Evolutionary conservation across 805 yeast species (phyloP), one percentile per base, ranked within the genome.

Genomic region (Peterozyma xylosa): DNA sequence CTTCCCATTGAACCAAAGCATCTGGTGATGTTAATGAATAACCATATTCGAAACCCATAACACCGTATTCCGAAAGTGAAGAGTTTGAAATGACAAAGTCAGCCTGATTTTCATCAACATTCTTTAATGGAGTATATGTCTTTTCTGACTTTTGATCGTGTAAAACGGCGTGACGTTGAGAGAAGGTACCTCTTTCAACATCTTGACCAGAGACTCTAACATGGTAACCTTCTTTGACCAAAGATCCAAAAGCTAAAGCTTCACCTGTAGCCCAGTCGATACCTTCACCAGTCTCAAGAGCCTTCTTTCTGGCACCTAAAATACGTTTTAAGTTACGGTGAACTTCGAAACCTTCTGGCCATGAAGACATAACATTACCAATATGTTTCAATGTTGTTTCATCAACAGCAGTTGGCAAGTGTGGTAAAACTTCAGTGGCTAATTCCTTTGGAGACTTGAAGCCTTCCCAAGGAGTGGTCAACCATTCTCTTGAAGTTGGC

Each of bases 181-280:
- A 93, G 78, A 93, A 91, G 35, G 99, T 93, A 75, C 99, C 99
- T 80, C 99, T 89, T 78, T 93, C 99, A 53, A 93, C 98, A 78
- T 93, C 99, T 75, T 93, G 98, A 65, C 99, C 99, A 39, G 96
- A 86, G 42, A 93, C 85, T 75, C 99, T 86, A 48, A 93, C 95
- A 58, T 91, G 96, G 71, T 83, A 85, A 52, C 99, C 99, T 70
- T 93, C 99, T 59, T 81, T 64, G 43, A 82, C 83, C 54, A 93
- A 74, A 42, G 97, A 80, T 60, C 98, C 99, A 58, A 83, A 91
- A 15, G 99, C 99, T 56, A 93, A 80, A 39, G 98, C 98, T 73
- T 93, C 99, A 78, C 96, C 99, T 47, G 99, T 93, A 39, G 99
- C 84, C 99, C 98, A 93, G 68, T 93, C 99, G 53, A 93, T 88